phyloP scores from a whole-genome alignment of 768 basidiomycete species.

The Leccinum truebloodii region DNA sequence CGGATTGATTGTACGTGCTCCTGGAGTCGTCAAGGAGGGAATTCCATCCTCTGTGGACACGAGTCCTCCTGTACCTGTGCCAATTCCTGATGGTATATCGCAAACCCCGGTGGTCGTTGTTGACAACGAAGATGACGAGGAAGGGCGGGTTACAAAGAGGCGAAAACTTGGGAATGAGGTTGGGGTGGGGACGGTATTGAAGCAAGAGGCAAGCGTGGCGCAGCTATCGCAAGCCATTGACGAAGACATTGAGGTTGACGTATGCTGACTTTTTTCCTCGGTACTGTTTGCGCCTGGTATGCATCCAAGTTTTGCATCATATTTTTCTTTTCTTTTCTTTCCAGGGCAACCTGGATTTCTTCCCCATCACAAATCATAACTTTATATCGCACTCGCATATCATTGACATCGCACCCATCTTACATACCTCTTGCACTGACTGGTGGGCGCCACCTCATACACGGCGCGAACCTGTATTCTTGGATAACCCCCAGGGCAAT shows the following conservation, averaged over 20 bases:
- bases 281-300: constrained; percentile 1
- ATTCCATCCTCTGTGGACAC: constrained; percentile 18
- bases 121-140: constrained; percentile 55
- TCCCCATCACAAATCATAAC: constrained; percentile 7
- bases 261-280: constrained; percentile 20
- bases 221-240: constrained; percentile 19
- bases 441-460: constrained; percentile 5
- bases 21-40: constrained; percentile 20
- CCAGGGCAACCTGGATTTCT: constrained; percentile 3
- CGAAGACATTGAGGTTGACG: constrained; percentile 33
- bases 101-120: constrained; percentile 59
- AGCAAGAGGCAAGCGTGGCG: not conserved
- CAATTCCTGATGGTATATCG: constrained; percentile 27
- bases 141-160: constrained; percentile 57
- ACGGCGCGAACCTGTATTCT: constrained; percentile 17
- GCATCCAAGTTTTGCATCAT: not conserved
- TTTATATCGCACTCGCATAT: constrained; percentile 21
- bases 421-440: constrained; percentile 25
- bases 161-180: constrained; percentile 37
- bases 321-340: constrained; percentile 7
- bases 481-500: constrained; percentile 18
- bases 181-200: constrained; percentile 1
- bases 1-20: constrained; percentile 1
- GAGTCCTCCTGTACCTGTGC: constrained; percentile 34
- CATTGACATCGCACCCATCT: constrained; percentile 14